Conservation (phyloP, 495 filamentous ascomycete species). For the Hyphodiscus hymeniophilus region DNA sequence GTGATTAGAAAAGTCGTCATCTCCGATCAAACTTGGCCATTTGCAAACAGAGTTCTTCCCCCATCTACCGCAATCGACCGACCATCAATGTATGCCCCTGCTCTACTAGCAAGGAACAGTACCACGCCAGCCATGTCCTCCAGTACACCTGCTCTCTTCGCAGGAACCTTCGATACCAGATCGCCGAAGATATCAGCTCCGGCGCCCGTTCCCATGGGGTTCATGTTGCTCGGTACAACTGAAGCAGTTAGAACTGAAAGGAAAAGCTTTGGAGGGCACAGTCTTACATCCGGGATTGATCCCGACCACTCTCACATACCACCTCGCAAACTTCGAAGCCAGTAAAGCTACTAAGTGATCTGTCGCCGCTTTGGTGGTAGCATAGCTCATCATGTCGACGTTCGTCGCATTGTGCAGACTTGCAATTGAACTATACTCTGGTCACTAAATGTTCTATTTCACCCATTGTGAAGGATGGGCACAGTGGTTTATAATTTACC, state of each 20-base stretch:
- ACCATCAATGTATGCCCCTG: conserved; percentile 26
- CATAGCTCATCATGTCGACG: conserved; percentile 38
- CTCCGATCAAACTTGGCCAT: conserved; percentile 18
- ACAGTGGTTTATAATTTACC: no score
- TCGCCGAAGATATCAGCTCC: conserved; percentile 36
- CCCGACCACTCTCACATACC: conserved; percentile 34
- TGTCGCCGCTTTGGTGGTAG: conserved; percentile 36
- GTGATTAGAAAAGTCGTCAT: no score
- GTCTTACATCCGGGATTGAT: conserved; percentile 42
- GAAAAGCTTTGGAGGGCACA: no score
- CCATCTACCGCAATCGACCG: conserved; percentile 15
- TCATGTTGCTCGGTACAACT: conserved; percentile 42
- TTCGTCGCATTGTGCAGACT: conserved; percentile 42
- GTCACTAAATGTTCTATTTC: no score
- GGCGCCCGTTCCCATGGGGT: conserved; percentile 29
- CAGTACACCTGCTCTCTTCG: conserved; percentile 29
- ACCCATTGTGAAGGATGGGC: no score
- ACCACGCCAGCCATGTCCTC: conserved; percentile 35
- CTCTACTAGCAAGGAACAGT: conserved; percentile 32
- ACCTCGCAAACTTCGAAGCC: conserved; percentile 34
- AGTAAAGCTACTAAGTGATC: conserved; percentile 36
- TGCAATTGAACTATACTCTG: conserved; percentile 36
- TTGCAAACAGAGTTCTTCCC: conserved; percentile 16
- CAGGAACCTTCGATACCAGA: conserved; percentile 36
- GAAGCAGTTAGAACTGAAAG: neutral